A percentile compares a stretch with the other conserved stretches of the same genome.
phyloP scores from a whole-genome alignment of 352 stramenopile genomes.

The Globisporangium paroecandrum region DNA sequence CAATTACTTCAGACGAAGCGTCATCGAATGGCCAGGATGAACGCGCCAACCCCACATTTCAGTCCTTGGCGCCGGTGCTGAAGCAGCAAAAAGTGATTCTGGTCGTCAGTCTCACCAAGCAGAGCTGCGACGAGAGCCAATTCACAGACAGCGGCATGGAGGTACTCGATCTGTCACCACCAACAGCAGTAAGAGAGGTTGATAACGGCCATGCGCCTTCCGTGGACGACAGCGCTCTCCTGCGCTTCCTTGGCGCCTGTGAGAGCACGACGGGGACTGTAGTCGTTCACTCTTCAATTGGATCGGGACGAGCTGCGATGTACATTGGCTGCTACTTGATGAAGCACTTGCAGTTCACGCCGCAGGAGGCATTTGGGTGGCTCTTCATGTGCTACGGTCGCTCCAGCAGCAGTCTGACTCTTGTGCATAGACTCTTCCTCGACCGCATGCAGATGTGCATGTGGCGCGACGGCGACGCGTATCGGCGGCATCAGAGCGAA shows the following conservation, averaged over 20 bases:
- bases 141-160: constrained; percentile 87
- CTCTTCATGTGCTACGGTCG: constrained; percentile 88
- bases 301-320: constrained; percentile 89
- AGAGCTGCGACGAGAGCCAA: constrained; percentile 82
- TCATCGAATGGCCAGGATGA: not conserved
- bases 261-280: constrained; percentile 67
- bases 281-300: constrained; percentile 52
- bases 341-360: constrained; percentile 96
- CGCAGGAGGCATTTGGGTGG: constrained; percentile 93
- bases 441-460: constrained; percentile 84
- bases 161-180: constrained; percentile 87
- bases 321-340: constrained; percentile 98
- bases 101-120: constrained; percentile 92
- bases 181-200: constrained; percentile 51
- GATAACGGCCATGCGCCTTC: constrained; percentile 39
- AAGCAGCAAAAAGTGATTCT: constrained; percentile 75
- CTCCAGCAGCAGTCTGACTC: constrained; percentile 76
- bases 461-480: constrained; percentile 47
- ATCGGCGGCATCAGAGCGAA: constrained; percentile 22
- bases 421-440: constrained; percentile 88
- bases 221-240: constrained; percentile 76
- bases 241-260: constrained; percentile 84
- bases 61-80: constrained; percentile 17
- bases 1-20: not conserved
- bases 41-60: not conserved